Percentiles rank a stretch among this genome's conserved stretches.
phyloP scores from a whole-genome alignment of 75 land plant genomes.

The Larix kaempferi region DNA sequence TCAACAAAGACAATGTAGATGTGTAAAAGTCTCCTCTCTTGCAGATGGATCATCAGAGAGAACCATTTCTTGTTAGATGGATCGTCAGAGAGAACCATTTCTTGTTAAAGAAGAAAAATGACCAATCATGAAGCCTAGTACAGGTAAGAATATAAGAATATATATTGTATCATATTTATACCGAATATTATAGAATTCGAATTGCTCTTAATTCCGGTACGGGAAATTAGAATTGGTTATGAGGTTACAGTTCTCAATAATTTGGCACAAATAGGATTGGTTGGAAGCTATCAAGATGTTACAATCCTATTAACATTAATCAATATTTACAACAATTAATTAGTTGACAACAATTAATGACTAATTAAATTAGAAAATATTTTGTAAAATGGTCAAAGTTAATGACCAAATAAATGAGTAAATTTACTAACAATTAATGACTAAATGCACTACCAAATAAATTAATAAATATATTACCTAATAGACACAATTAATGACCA shows the following conservation, averaged over 20 bases:
- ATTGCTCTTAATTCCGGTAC: too few relatives aligned
- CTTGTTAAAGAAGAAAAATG: background rate
- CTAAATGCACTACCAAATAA: too few relatives aligned
- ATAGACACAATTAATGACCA: too few relatives aligned
- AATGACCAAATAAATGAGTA: too few relatives aligned
- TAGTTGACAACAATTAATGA: too few relatives aligned
- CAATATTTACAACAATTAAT: constrained; percentile 32
- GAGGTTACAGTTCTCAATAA: constrained; percentile 38
- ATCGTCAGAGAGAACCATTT: background rate
- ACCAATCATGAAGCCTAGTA: background rate
- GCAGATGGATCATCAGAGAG: background rate
- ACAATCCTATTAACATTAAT: constrained; percentile 36
- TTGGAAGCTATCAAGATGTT: constrained; percentile 39
- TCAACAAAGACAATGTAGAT: constrained; percentile 7
- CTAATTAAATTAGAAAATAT: too few relatives aligned
- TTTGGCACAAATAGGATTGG: constrained; percentile 47
- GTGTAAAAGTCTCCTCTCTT: background rate
- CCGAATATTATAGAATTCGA: too few relatives aligned
- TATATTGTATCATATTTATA: too few relatives aligned
- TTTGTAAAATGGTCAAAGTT: too few relatives aligned
- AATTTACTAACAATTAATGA: too few relatives aligned
- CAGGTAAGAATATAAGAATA: background rate
- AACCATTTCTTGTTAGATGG: too few relatives aligned
- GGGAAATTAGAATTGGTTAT: constrained; percentile 26
- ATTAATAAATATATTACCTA: too few relatives aligned